Evolutionary conservation across 1,139 yeast species (phyloP).

Genomic region (Geotrichum bryndzae): DNA sequence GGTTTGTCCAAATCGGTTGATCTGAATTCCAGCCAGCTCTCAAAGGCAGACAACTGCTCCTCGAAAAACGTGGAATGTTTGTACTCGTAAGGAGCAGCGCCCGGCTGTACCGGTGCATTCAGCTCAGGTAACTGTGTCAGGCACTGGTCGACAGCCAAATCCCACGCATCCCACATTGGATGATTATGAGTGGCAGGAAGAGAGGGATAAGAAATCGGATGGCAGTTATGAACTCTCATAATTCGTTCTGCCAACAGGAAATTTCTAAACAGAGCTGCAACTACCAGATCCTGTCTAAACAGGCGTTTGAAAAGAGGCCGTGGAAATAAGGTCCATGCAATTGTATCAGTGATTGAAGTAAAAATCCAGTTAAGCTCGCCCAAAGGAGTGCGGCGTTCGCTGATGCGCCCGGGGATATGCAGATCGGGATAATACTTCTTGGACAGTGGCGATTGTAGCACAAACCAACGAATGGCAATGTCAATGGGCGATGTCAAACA

Average conservation of each 20-base stretch:
- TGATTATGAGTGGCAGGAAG: slow-evolving; percentile 79
- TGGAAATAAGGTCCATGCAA: slow-evolving; percentile 93
- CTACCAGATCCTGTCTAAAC: slow-evolving; percentile 93
- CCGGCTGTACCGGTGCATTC: slow-evolving; percentile 33
- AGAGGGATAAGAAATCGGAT: slow-evolving; percentile 91
- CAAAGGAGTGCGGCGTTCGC: slow-evolving; percentile 89
- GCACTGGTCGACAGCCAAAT: slow-evolving; percentile 91
- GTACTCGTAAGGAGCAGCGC: slow-evolving; percentile 43
- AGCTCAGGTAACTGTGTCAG: slow-evolving; percentile 47
- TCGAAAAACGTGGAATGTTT: slow-evolving; percentile 93
- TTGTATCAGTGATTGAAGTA: slow-evolving; percentile 96
- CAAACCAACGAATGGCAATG: slow-evolving; percentile 86
- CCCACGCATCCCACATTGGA: slow-evolving; percentile 99
- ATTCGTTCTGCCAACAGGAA: slow-evolving; percentile 86
- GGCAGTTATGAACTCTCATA: slow-evolving; percentile 91
- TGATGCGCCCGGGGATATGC: slow-evolving; percentile 80
- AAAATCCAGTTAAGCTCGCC: slow-evolving; percentile 98
- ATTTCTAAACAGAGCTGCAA: slow-evolving; percentile 90
- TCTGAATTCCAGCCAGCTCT: slow-evolving; percentile 89
- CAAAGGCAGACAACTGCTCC: slow-evolving; percentile 93
- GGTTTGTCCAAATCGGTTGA: slow-evolving; percentile 65
- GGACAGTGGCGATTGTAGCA: slow-evolving; percentile 63
- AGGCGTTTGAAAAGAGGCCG: slow-evolving; percentile 82
- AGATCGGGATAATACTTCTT: slow-evolving; percentile 37
- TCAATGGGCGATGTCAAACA: slow-evolving; percentile 95